Conservation (phyloP, 805 yeast genomes). For the Yamadazyma akitaensis region DNA sequence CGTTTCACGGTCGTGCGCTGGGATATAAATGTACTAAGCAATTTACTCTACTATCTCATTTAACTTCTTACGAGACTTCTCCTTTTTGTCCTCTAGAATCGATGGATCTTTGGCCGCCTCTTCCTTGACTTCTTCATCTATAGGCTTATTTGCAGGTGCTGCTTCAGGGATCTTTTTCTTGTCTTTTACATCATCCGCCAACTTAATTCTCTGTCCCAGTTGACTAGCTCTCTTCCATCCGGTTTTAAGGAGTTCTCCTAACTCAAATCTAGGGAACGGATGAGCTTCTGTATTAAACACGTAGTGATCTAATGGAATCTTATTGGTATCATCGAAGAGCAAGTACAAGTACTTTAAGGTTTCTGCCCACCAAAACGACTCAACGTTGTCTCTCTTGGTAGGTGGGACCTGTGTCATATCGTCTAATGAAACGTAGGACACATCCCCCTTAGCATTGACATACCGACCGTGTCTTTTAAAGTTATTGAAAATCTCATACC, state of each 20-base stretch:
- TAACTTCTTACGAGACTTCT: slow-evolving; percentile 25
- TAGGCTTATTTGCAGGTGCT: slow-evolving; percentile 38
- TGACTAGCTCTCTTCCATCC: slow-evolving; percentile 50
- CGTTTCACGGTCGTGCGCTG: neutral
- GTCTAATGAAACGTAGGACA: slow-evolving; percentile 58
- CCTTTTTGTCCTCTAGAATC: slow-evolving; percentile 24
- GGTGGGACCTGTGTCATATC: slow-evolving; percentile 64
- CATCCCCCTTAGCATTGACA: slow-evolving; percentile 37
- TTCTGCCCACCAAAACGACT: slow-evolving; percentile 92
- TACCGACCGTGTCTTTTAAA: slow-evolving; percentile 61
- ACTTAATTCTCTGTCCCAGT: neutral
- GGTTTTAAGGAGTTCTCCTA: slow-evolving; percentile 50
- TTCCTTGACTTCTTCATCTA: slow-evolving; percentile 32
- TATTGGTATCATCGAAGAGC: slow-evolving; percentile 64
- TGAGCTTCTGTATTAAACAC: slow-evolving; percentile 94
- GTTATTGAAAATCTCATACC: slow-evolving; percentile 76
- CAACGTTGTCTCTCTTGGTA: slow-evolving; percentile 66
- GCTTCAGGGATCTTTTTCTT: slow-evolving; percentile 37
- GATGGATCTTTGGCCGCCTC: slow-evolving; percentile 34
- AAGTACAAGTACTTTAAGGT: slow-evolving; percentile 83
- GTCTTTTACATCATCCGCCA: slow-evolving; percentile 15
- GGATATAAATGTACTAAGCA: neutral
- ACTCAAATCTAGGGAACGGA: slow-evolving; percentile 74
- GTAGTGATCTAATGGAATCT: slow-evolving; percentile 61
- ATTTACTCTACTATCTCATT: slow-evolving; percentile 15